These are phyloP conservation scores for Thalassiosira mediterranea DNA, from an alignment of 352 stramenopile species.

Conservation along the genomic window DNA sequence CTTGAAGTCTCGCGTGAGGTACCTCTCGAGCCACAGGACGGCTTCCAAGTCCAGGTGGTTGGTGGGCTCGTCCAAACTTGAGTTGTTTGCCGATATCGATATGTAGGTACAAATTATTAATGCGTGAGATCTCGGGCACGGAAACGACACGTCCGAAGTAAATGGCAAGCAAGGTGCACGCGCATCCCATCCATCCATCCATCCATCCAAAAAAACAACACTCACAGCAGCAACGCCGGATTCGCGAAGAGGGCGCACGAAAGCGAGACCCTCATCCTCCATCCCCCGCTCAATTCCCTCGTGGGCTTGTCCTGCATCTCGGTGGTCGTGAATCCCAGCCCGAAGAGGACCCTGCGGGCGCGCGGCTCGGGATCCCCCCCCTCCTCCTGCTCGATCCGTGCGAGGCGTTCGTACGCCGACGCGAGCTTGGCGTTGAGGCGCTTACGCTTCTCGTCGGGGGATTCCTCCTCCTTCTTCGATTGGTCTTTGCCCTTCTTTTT, in stretches of 20 bases:
- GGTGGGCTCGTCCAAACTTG: conserved; percentile 90
- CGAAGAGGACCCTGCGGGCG: conserved; percentile 89
- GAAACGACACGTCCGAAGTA: no score
- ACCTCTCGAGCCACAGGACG: conserved; percentile 97
- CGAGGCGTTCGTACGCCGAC: conserved; percentile 61
- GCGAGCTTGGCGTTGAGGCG: conserved; percentile 56
- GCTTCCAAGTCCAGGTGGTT: conserved; percentile 95
- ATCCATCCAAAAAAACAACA: no score
- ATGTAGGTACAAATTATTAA: conserved; percentile 90
- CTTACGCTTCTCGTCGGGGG: conserved; percentile 51
- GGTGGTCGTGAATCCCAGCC: conserved; percentile 90
- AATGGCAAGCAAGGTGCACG: no score
- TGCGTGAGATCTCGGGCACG: no score
- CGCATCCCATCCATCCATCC: no score
- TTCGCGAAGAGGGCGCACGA: conserved; percentile 90
- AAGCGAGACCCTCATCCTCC: conserved; percentile 89
- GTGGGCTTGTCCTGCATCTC: conserved; percentile 90
- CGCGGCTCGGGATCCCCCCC: conserved; percentile 88
- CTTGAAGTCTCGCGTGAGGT: conserved; percentile 88
- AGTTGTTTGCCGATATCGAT: conserved; percentile 90
- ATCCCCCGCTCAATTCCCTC: conserved; percentile 89
- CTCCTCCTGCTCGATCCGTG: conserved; percentile 77
- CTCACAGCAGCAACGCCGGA: conserved; percentile 88
- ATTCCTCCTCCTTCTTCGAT: conserved; percentile 22
- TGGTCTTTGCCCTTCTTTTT: conserved; percentile 21